Evolutionary conservation across 225 moss, liverwort and hornwort species (phyloP), one percentile per base, ranked within the genome.

Genomic region (Marchantia paleacea): DNA sequence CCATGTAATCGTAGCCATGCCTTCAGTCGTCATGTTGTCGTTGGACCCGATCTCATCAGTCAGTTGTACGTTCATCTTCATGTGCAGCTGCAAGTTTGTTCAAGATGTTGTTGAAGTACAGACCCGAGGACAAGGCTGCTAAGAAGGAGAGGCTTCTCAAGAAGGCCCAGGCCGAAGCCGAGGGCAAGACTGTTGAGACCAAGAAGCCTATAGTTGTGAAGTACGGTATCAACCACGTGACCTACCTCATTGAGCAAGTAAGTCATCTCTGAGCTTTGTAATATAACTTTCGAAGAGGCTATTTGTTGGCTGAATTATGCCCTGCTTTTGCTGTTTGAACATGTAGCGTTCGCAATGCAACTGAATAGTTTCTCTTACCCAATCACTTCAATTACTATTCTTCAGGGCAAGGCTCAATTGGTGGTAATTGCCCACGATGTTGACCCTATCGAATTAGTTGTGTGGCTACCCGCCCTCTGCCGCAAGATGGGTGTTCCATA

Each of bases 191-290:
- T 10, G 73, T 96, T 15, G 94, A 96, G 66, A 89, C 91, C 15
- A 96, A 96, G 89, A 96, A 96, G 81, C 94, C 96, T 12, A 88
- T 96, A 54, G 96, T 96, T 7, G 96, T 96, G 75, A 96, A 94
- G 80, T 96, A 89, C 62, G 94, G 94, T 52, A 90, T 96, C 82
- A 96, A 96, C 81, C 96, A 96, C 75, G 75, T 96, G 20, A 96
- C 96, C 0, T 96, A 96, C 80, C 89, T 96, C 47, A 96, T 96
- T 39, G 94, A 96, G 84, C 96, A 96, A 88, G 96, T 92, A 84
- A 58, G 86, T 67, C n/a, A 55, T 54, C 55, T 48, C 13, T 39
- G 39, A 39, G 15, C 20, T 3, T 12, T 19, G 26, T 18, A 7
- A 0, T 47, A 66, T 5, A 1, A 66, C 13, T 28, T 16, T 66